phyloP scores from a whole-genome alignment of 2,329 filamentous ascomycete species.

The Xylariomycetidae sp. region DNA sequence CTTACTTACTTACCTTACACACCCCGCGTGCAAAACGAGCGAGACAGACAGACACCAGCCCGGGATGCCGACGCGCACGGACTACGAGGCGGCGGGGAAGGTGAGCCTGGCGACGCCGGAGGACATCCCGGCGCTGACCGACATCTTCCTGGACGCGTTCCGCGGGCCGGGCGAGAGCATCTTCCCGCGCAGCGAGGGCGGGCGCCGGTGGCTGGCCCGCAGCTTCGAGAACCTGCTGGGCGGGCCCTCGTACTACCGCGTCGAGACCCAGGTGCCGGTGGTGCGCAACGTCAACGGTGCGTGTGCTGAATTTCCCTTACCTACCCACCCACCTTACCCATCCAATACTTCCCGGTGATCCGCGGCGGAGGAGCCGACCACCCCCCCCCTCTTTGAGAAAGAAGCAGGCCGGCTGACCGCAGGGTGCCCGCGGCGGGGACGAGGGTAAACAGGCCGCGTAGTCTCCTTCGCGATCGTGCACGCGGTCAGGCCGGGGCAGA shows the following conservation, averaged over 20 bases:
- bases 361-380: neutral
- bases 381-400: too few relatives aligned
- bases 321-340: neutral
- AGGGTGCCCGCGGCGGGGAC: constrained; percentile 3
- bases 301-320: neutral
- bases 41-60: too few relatives aligned
- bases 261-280: constrained; percentile 16
- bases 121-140: constrained; percentile 16
- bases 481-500: constrained; percentile 18
- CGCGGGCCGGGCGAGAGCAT: constrained; percentile 15
- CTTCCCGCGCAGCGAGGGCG: constrained; percentile 18
- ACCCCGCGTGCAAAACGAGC: too few relatives aligned
- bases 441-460: constrained; percentile 9
- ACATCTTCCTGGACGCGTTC: constrained; percentile 21
- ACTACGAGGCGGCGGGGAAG: constrained; percentile 8
- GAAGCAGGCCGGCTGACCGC: neutral
- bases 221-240: constrained; percentile 20
- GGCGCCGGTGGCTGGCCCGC: constrained; percentile 18
- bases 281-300: constrained; percentile 16
- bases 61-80: constrained; percentile 1
- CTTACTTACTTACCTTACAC: too few relatives aligned
- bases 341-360: neutral
- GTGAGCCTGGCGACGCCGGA: constrained; percentile 16
- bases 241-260: constrained; percentile 15
- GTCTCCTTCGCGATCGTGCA: constrained; percentile 17